These are phyloP conservation scores for Cryptococcus amylolentus DNA, from an alignment of 1,284 basidiomycete genomes.

Conservation along the genomic window DNA sequence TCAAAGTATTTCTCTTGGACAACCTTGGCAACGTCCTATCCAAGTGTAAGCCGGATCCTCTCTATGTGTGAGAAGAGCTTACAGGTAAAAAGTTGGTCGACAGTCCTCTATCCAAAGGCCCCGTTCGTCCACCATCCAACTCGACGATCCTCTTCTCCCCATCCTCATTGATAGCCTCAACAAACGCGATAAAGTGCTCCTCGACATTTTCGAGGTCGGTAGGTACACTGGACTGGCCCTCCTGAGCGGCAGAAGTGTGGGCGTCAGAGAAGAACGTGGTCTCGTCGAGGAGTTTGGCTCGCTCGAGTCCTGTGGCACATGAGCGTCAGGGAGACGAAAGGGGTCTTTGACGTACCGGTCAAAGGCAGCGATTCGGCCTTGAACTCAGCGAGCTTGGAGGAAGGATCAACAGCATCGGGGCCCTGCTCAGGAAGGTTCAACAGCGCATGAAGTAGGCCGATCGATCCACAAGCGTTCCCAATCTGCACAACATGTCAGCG, in stretches of 20 bases:
- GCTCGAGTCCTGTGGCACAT: constrained; percentile 53
- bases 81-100: constrained; percentile 61
- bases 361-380: constrained; percentile 35
- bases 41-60: background rate
- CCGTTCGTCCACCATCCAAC: constrained; percentile 68
- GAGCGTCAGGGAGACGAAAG: constrained; percentile 1
- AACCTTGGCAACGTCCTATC: constrained; percentile 67
- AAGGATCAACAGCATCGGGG: constrained; percentile 21
- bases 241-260: constrained; percentile 64
- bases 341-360: constrained; percentile 21
- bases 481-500: constrained; percentile 56
- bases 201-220: constrained; percentile 58
- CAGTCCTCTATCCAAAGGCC: constrained; percentile 73
- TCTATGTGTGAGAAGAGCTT: constrained; percentile 9
- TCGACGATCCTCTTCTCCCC: constrained; percentile 62
- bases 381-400: constrained; percentile 39
- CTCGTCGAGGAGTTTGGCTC: constrained; percentile 68
- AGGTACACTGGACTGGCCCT: constrained; percentile 63
- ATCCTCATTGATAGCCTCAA: constrained; percentile 55
- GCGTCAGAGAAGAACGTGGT: constrained; percentile 71
- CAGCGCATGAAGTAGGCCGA: constrained; percentile 73
- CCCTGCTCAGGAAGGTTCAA: constrained; percentile 40
- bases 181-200: constrained; percentile 81
- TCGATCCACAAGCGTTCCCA: constrained; percentile 82
- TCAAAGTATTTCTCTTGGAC: constrained; percentile 64